Conservation (phyloP, 2,329 filamentous ascomycete species). For the Thielaviopsis populi region DNA sequence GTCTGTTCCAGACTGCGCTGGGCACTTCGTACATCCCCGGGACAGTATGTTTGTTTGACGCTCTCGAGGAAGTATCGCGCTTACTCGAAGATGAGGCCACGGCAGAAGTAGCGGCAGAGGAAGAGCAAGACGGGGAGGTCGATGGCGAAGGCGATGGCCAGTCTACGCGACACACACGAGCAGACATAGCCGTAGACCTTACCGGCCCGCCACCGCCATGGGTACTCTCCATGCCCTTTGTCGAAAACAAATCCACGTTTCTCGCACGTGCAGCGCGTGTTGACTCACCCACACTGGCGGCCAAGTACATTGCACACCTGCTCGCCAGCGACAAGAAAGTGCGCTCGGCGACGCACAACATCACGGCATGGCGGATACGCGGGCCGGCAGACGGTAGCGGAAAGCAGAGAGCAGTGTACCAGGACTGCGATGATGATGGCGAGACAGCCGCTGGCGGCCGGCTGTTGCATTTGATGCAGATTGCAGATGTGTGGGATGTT, state of each 20-base stretch:
- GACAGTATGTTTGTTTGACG: constrained; percentile 74
- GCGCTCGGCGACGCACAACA: constrained; percentile 83
- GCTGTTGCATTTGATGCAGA: constrained; percentile 76
- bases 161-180: neutral
- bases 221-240: constrained; percentile 56
- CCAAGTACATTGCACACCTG: constrained; percentile 56
- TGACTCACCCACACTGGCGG: constrained; percentile 54
- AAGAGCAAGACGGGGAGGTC: constrained; percentile 17
- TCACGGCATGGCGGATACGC: constrained; percentile 80
- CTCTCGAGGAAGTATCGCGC: constrained; percentile 59
- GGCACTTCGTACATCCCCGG: constrained; percentile 54
- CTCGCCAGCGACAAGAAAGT: constrained; percentile 71
- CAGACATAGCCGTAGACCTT: constrained; percentile 16
- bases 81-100: constrained; percentile 24
- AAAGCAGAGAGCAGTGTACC: constrained; percentile 33
- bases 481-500: constrained; percentile 87
- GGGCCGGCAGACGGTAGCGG: constrained; percentile 34
- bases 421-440: constrained; percentile 93
- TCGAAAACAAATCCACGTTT: constrained; percentile 80
- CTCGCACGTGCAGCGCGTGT: constrained; percentile 62
- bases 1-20: constrained; percentile 52
- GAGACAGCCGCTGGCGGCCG: constrained; percentile 82
- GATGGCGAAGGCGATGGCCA: neutral
- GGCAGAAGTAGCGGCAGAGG: constrained; percentile 19
- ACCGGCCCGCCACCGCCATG: constrained; percentile 40